These are phyloP conservation scores for Globisporangium sylvaticum DNA, from an alignment of 352 stramenopile genomes.

Conservation along the genomic window DNA sequence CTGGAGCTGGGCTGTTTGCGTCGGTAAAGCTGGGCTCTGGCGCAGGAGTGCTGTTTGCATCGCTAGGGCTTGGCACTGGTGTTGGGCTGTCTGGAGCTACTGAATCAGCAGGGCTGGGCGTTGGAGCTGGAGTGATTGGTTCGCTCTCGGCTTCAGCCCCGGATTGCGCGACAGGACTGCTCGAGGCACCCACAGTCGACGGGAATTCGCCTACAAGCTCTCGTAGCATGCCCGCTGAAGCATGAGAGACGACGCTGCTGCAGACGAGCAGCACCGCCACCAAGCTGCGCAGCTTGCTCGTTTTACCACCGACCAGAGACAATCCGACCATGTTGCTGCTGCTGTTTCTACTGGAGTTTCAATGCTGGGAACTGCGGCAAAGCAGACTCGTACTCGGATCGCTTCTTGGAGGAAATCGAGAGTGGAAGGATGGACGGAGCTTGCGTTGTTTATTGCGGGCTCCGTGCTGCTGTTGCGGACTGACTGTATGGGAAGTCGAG, in stretches of 20 bases:
- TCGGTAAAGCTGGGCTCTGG: too few relatives aligned
- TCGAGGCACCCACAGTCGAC: too few relatives aligned
- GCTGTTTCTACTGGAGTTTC: background rate
- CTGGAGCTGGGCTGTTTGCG: background rate
- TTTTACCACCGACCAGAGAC: background rate
- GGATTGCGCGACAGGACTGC: background rate
- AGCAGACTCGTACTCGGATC: background rate
- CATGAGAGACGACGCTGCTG: background rate
- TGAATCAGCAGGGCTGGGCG: background rate
- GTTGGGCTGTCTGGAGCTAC: background rate
- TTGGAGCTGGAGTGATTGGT: background rate
- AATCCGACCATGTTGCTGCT: background rate
- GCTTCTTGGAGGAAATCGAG: background rate
- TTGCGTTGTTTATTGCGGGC: background rate
- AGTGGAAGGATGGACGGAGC: background rate
- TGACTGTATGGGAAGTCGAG: background rate
- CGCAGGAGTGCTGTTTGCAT: too few relatives aligned
- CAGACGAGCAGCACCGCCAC: slow-evolving; percentile 1
- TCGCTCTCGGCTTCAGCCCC: background rate
- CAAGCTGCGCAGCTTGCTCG: background rate
- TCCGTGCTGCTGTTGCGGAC: background rate
- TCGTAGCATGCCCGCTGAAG: background rate
- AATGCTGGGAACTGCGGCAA: background rate
- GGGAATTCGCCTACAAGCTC: background rate
- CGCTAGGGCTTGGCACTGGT: too few relatives aligned